Conservation (phyloP, 2,329 filamentous ascomycete genomes). For the Aspergillus caelatus region DNA sequence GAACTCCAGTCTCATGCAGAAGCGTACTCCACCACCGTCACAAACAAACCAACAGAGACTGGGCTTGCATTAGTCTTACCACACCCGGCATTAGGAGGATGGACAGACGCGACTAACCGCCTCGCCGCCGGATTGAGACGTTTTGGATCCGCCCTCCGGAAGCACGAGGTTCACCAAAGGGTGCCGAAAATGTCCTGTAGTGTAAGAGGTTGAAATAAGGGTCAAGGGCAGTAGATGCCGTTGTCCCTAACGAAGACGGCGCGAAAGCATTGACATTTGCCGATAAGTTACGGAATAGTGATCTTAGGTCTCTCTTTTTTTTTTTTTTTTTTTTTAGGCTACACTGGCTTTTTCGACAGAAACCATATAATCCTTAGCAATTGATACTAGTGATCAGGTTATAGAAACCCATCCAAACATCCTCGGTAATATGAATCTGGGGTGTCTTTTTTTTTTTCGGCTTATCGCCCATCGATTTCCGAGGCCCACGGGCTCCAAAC, state of each 20-base stretch:
- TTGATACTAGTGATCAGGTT: background rate
- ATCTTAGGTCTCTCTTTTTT: background rate
- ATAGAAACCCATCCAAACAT: background rate
- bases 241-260: background rate
- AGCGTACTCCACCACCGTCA: conserved; percentile 20
- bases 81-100: conserved; percentile 8
- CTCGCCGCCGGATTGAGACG: conserved; percentile 1
- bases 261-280: background rate
- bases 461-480: background rate
- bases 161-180: background rate
- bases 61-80: conserved; percentile 25
- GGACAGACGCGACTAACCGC: conserved; percentile 11
- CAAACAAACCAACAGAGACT: conserved; percentile 20
- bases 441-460: background rate
- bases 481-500: conserved; percentile 9
- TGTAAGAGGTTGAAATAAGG: background rate
- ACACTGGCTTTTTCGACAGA: background rate
- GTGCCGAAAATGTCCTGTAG: background rate
- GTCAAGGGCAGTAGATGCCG: background rate
- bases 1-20: conserved; percentile 24
- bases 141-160: background rate
- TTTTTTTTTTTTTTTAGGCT: background rate
- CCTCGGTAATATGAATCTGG: background rate
- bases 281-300: conserved; percentile 4
- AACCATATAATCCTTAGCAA: background rate